These are phyloP conservation scores for Cyclocybe aegerita DNA, from an alignment of 768 basidiomycete species.

Conservation along the genomic window DNA sequence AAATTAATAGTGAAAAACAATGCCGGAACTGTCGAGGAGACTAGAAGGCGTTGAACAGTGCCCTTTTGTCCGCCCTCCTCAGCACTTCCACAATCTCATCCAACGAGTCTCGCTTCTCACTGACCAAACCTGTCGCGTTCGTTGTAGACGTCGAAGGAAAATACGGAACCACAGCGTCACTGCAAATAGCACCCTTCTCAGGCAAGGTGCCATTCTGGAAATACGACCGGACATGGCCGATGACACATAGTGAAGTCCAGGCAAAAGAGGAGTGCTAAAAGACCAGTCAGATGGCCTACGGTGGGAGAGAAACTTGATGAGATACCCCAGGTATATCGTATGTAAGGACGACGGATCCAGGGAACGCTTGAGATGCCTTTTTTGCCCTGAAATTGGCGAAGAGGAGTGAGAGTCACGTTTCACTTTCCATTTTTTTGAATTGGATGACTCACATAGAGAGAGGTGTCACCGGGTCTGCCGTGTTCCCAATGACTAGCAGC, in stretches of 20 bases:
- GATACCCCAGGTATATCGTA: constrained; percentile 40
- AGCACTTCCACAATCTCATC: too few species aligned
- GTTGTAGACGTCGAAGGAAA: too few species aligned
- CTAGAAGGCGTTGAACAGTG: too few species aligned
- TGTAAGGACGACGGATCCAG: constrained; percentile 35
- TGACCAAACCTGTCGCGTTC: too few species aligned
- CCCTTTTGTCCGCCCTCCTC: too few species aligned
- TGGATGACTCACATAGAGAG: constrained; percentile 19
- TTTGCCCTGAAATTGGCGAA: constrained; percentile 27
- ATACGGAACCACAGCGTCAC: too few species aligned
- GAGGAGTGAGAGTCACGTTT: constrained; percentile 17
- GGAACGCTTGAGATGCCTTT: constrained; percentile 34
- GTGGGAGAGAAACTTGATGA: background rate
- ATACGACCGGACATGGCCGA: constrained; percentile 33
- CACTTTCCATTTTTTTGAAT: too few species aligned
- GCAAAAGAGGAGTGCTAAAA: constrained; percentile 32
- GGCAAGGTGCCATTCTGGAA: constrained; percentile 18
- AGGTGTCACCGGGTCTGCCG: constrained; percentile 33
- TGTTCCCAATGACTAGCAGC: constrained; percentile 39
- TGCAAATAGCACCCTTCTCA: too few species aligned
- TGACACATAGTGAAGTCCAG: constrained; percentile 33
- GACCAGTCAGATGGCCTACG: background rate
- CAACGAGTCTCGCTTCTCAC: too few species aligned
- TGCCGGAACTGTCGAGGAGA: too few species aligned
- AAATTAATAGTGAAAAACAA: too few species aligned